Conservation (phyloP, 2,329 filamentous ascomycete species). For the Xylaria sp. region DNA sequence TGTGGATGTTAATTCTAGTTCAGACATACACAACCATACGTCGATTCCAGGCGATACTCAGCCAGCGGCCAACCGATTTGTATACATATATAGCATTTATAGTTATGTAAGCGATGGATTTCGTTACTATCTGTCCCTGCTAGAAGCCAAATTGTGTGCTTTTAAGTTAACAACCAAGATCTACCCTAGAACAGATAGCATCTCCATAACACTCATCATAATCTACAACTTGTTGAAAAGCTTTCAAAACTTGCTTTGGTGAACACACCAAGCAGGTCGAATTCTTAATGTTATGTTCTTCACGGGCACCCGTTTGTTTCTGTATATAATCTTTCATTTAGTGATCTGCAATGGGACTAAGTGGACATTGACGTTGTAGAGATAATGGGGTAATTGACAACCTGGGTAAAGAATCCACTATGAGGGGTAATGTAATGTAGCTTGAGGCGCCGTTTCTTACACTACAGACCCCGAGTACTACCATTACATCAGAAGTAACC, state of each 20-base stretch:
- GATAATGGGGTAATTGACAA: not conserved
- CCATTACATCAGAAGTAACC: conserved; percentile 1
- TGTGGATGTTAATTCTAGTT: not conserved
- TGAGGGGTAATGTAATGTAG: not conserved
- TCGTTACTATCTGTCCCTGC: not conserved
- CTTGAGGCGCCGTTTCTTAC: not conserved
- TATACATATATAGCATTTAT: not conserved
- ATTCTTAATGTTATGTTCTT: not conserved
- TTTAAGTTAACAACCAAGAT: not conserved
- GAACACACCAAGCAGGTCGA: not conserved
- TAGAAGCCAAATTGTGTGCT: not conserved
- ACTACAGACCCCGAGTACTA: not conserved
- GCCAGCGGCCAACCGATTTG: not conserved
- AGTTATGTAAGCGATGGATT: not conserved
- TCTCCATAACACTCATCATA: not conserved
- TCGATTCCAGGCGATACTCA: not conserved
- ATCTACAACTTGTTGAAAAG: not conserved
- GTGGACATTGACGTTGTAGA: not conserved
- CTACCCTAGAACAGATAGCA: not conserved
- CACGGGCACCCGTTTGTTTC: not conserved
- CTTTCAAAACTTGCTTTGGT: not conserved
- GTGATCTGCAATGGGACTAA: not conserved
- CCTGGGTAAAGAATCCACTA: not conserved
- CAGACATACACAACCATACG: not conserved
- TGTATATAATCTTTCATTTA: not conserved